Base-by-base conservation (phyloP, 2,329 filamentous ascomycete species). In the Pestalotiopsis sp. region DNA sequence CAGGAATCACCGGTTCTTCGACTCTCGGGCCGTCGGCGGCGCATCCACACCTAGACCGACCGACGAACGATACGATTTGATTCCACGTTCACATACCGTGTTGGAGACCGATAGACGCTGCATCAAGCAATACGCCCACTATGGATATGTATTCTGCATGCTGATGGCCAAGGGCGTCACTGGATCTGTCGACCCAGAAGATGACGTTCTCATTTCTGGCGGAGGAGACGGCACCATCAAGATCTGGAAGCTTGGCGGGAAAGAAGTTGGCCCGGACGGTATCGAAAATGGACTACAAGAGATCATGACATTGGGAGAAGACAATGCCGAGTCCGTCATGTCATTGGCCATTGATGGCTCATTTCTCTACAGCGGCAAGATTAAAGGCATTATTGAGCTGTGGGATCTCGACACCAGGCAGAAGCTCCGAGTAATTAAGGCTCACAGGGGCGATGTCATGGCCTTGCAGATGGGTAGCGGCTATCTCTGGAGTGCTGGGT, bases 401-500 rank as follows among this genome's bases (percentile, higher is more conserved):
- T 99, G 97, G 95, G 97, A 99, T 77, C 86, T 99, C 14, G 95
- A 98, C 77, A 98, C 96, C 0, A 91, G 92, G 66, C 96, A 99
- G 80, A 91, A 96, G 63, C 86, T 99, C 59, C 88, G 96, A 68
- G 94, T 93, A 20, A 92, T 99, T 76, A 94, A 92, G 76, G 90
- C 92, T 0, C 92, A 94, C 73, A 89, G 88, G 41, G 91, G 91
- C 58, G 94, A 98, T 78, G 89, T 98, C 63, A 94, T 97, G 85
- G 92, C 94, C 0, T 84, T 98, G 58, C 92, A 94, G 72, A 92
- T 98, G 80, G 92, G 93, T 27, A 94, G 93, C 81, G 94, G 94
- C 0, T 91, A 92, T 71, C 85, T 98, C 7, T 96, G 96, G 83
- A 95, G 92, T 72, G 95, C 93, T 17, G 93, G 94, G n/a, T 91